Evolutionary conservation across 768 basidiomycete genomes (phyloP).

Genomic region (Xerocomus spinulosus): DNA sequence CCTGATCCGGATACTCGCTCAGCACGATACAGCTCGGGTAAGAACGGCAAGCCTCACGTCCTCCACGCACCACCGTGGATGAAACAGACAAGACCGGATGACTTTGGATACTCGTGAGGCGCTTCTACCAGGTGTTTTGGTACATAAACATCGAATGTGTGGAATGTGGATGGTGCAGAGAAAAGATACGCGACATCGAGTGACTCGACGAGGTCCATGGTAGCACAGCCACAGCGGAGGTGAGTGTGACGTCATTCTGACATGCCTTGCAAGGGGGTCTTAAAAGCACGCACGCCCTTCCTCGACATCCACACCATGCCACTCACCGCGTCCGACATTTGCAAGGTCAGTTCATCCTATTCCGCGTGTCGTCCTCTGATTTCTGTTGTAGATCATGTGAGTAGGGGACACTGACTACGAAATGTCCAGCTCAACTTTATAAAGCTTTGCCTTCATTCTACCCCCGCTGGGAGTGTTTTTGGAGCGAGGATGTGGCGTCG

Average conservation of each 20-base stretch:
- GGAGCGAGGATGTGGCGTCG: conserved; percentile 77
- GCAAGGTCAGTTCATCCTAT: conserved; percentile 50
- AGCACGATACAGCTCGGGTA: neutral
- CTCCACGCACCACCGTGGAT: conserved; percentile 86
- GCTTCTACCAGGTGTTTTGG: conserved; percentile 17
- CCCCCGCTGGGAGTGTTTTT: conserved; percentile 87
- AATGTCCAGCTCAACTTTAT: conserved; percentile 12
- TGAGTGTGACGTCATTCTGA: conserved; percentile 26
- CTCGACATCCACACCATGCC: conserved; percentile 44
- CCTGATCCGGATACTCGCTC: conserved; percentile 34
- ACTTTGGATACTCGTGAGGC: neutral
- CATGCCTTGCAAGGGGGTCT: neutral
- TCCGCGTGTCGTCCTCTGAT: neutral
- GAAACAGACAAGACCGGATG: conserved; percentile 56
- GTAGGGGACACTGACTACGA: conserved; percentile 1
- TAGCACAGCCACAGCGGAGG: conserved; percentile 12
- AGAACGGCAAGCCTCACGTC: conserved; percentile 43
- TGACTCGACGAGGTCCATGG: conserved; percentile 13
- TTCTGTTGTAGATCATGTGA: conserved; percentile 41
- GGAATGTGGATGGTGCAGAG: conserved; percentile 24
- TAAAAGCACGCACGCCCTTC: conserved; percentile 13
- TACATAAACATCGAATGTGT: conserved; percentile 55
- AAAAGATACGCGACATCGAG: conserved; percentile 36
- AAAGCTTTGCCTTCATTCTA: conserved; percentile 62
- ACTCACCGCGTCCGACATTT: conserved; percentile 69